Conservation (phyloP, 148 eudicot genomes). For the Polygonum aviculare region DNA sequence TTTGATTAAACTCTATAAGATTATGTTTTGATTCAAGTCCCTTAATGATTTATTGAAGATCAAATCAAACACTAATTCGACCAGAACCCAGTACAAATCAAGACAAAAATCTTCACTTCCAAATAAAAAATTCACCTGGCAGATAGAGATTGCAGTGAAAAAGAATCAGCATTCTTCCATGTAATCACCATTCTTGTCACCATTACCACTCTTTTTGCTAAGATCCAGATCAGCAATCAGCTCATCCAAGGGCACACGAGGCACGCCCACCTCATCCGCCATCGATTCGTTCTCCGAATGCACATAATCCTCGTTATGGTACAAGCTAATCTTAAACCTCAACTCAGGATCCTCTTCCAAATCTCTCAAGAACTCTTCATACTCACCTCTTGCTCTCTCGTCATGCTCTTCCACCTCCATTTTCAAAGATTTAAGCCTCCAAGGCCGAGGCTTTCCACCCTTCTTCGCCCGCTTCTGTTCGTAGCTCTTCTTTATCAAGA, state of each 20-base stretch:
- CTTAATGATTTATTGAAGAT: too few species aligned
- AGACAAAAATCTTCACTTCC: too few species aligned
- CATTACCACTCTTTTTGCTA: slow-evolving; percentile 22
- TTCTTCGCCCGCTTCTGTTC: slow-evolving; percentile 55
- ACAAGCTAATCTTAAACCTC: slow-evolving; percentile 50
- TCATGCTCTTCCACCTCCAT: slow-evolving; percentile 48
- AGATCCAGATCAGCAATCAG: slow-evolving; percentile 59
- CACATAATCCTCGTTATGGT: slow-evolving; percentile 51
- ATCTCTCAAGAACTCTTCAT: slow-evolving; percentile 59
- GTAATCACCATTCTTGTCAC: neutral
- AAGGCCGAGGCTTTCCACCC: slow-evolving; percentile 53
- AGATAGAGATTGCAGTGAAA: too few species aligned
- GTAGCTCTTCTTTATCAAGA: slow-evolving; percentile 59
- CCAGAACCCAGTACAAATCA: too few species aligned
- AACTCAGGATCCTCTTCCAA: slow-evolving; percentile 69
- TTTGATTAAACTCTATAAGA: too few species aligned
- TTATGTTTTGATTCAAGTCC: too few species aligned
- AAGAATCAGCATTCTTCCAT: neutral
- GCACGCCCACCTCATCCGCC: slow-evolving; percentile 47
- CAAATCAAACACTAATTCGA: too few species aligned
- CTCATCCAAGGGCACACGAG: slow-evolving; percentile 44
- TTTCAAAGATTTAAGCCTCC: slow-evolving; percentile 63
- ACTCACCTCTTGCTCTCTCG: slow-evolving; percentile 47
- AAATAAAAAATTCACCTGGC: too few species aligned
- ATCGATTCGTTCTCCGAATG: slow-evolving; percentile 38